Base-by-base conservation (phyloP, 1,139 yeast species). In the Kodamaea ohmeri region DNA sequence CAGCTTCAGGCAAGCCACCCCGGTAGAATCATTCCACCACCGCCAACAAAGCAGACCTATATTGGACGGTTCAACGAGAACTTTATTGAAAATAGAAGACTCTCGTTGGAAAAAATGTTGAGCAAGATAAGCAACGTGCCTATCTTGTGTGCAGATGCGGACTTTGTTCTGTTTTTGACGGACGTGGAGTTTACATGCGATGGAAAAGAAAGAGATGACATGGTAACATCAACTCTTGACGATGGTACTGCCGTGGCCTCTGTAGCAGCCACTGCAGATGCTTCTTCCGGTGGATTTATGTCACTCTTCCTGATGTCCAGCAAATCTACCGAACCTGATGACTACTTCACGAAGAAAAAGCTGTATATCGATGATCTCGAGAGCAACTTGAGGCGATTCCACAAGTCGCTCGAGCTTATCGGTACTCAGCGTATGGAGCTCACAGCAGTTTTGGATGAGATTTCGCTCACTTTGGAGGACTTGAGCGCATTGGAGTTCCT, bases 1-100 rank as follows among this genome's bases (percentile, higher is more conserved):
- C 96, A 92, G 51, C 67, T 92, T 24, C 88, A 86, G 53, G 77
- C 78, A 47, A 87, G 83, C 51, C 89, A 92, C 55, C 95, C 96
- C 21, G 98, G 98, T 1, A 71, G 76, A 41, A 83, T 94, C 29
- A 82, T 94, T 19, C 98, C 98, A 1, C 96, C 98, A 0, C 97
- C 98, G 8, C 98, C 99, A 1, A 87, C 88, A 26, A 94, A 94
- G 55, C 97, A 92, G 60, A 86, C 88, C 0, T 69, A 68, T 38
- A 83, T 90, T 42, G 97, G 96, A 3, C 71, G 95, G 47, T 84
- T 83, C 61, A 87, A 88, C 53, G 90, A 86, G 49, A 89, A 82
- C 52, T 89, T 92, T 53, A 81, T 92, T 38, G 97, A 90, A 56
- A 80, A 79, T 47, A 76, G 98, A 60, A 70, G 97, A 43, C 66